Conservation (phyloP, 352 stramenopile genomes). For the Globisporangium ultimum region DNA sequence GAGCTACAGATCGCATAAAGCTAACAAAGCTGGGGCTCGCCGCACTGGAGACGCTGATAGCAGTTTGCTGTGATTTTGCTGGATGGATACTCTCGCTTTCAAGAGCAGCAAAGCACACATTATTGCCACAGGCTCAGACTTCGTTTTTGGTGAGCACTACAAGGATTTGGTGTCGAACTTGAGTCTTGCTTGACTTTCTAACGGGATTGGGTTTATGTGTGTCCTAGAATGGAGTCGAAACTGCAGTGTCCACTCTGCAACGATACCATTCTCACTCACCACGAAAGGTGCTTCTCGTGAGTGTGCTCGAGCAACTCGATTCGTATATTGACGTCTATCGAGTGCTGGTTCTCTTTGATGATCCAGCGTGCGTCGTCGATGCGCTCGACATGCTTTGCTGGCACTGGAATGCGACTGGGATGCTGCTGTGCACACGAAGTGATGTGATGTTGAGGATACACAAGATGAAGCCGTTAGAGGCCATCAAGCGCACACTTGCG, state of each 20-base stretch:
- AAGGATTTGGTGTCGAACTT: not conserved
- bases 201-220: not conserved
- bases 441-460: slow-evolving; percentile 20
- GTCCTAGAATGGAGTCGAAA: not conserved
- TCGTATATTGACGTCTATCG: slow-evolving; percentile 14
- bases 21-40: slow-evolving; percentile 47
- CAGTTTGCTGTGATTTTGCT: slow-evolving; percentile 30
- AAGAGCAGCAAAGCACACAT: not conserved
- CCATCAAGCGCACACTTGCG: slow-evolving; percentile 12
- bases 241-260: slow-evolving; percentile 19
- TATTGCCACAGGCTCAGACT: not conserved
- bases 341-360: not conserved
- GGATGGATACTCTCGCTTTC: slow-evolving; percentile 13
- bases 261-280: not conserved
- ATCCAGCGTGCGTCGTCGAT: not conserved
- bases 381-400: slow-evolving; percentile 40
- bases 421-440: slow-evolving; percentile 51
- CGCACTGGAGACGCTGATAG: slow-evolving; percentile 50
- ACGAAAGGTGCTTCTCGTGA: slow-evolving; percentile 5
- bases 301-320: slow-evolving; percentile 10
- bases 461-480: slow-evolving; percentile 18
- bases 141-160: not conserved
- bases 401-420: slow-evolving; percentile 51
- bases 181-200: not conserved
- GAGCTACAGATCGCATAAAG: slow-evolving; percentile 22